These are phyloP conservation scores for Goffeauzyma gilvescens DNA, from an alignment of 768 basidiomycete species.

Conservation along the genomic window DNA sequence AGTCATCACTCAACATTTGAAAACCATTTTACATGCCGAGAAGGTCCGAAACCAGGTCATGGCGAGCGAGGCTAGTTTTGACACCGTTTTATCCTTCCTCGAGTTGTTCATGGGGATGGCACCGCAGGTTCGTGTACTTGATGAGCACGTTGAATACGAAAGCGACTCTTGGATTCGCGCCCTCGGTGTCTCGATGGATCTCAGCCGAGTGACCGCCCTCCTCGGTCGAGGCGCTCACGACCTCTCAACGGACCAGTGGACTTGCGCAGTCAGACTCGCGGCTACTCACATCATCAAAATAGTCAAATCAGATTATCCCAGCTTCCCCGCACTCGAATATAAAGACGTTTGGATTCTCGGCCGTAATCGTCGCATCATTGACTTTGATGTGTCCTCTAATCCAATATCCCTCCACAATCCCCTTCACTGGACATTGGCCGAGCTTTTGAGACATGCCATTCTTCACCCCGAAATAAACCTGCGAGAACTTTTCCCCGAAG, in stretches of 20 bases:
- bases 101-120: slow-evolving; percentile 85
- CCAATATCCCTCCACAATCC: slow-evolving; percentile 9
- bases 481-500: background rate
- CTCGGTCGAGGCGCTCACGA: slow-evolving; percentile 81
- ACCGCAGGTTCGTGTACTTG: slow-evolving; percentile 62
- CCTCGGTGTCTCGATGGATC: slow-evolving; percentile 79
- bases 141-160: slow-evolving; percentile 84
- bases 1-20: slow-evolving; percentile 54
- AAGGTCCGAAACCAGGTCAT: slow-evolving; percentile 60
- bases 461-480: no score
- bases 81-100: slow-evolving; percentile 55
- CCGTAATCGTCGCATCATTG: slow-evolving; percentile 42
- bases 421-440: slow-evolving; percentile 8
- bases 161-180: slow-evolving; percentile 92
- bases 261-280: no score
- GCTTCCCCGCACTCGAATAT: slow-evolving; percentile 45
- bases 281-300: no score
- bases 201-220: slow-evolving; percentile 71
- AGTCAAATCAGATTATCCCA: slow-evolving; percentile 49
- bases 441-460: background rate
- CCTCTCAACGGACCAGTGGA: no score
- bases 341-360: slow-evolving; percentile 52
- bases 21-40: slow-evolving; percentile 50
- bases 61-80: slow-evolving; percentile 46
- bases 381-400: slow-evolving; percentile 62